phyloP scores from a whole-genome alignment of 2,329 filamentous ascomycete species.

The Hymenoscyphus scutula region DNA sequence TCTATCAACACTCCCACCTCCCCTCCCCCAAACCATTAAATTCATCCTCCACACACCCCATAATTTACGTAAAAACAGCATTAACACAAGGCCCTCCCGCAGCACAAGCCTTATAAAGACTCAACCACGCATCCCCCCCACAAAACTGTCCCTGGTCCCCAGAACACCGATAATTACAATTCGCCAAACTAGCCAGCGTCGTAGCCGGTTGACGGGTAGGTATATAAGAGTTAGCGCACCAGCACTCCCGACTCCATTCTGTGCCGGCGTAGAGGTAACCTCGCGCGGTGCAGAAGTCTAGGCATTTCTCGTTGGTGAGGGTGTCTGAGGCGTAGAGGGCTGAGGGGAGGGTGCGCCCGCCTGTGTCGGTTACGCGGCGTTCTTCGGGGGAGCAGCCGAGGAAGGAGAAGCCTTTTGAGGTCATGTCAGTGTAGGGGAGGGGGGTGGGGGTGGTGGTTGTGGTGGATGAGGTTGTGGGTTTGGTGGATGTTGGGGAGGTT shows the following conservation, averaged over 20 bases:
- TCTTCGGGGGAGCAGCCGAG: conserved; percentile 5
- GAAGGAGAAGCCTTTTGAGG: conserved; percentile 5
- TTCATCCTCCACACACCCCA: background rate
- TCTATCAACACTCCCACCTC: too few relatives aligned
- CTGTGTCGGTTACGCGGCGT: background rate
- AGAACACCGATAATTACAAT: conserved; percentile 1
- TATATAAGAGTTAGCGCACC: background rate
- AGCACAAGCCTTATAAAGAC: conserved; percentile 6
- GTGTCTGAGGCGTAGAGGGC: background rate
- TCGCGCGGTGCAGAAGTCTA: background rate
- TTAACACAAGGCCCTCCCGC: background rate
- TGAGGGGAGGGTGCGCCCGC: background rate
- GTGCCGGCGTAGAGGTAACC: conserved; percentile 1
- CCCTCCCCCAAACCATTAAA: background rate
- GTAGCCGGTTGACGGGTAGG: background rate
- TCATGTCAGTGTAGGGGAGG: conserved; percentile 8
- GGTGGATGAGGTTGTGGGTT: too few relatives aligned
- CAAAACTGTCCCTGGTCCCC: conserved; percentile 1
- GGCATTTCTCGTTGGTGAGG: conserved; percentile 7
- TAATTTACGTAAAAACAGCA: background rate
- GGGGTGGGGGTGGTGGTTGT: background rate
- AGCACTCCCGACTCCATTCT: conserved; percentile 4
- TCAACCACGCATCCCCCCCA: conserved; percentile 10
- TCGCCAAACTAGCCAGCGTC: conserved; percentile 1
- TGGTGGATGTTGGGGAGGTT: too few relatives aligned